phyloP scores from a whole-genome alignment of 306 rosid genomes.

The Medicago lupulina region DNA sequence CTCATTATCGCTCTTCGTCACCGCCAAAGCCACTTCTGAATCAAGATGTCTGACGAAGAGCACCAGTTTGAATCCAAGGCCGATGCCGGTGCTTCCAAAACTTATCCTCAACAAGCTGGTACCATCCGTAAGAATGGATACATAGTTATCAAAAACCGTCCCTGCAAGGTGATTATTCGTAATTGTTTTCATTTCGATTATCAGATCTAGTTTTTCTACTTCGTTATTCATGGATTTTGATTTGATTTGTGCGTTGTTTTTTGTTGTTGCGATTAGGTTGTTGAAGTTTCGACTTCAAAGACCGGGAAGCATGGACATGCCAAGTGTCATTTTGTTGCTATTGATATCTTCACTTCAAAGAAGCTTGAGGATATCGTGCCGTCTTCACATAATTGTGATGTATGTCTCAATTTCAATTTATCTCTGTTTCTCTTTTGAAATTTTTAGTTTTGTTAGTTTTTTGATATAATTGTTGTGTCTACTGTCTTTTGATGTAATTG shows the following conservation, averaged over 20 bases:
- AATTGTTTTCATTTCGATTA: not conserved
- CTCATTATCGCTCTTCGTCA: not conserved
- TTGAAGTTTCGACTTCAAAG: conserved; percentile 53
- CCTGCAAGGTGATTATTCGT: conserved; percentile 62
- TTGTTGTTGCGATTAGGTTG: conserved; percentile 36
- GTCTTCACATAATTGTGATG: conserved; percentile 83
- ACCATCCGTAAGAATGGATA: conserved; percentile 81
- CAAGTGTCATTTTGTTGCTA: conserved; percentile 76
- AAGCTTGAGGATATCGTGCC: conserved; percentile 81
- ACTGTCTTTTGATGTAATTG: no score
- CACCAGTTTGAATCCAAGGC: conserved; percentile 83
- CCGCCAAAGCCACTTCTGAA: not conserved
- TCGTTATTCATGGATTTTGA: not conserved
- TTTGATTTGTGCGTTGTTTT: not conserved
- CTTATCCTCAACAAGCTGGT: conserved; percentile 83
- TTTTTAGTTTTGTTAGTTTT: not conserved
- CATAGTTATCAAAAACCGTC: conserved; percentile 71
- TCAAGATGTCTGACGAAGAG: conserved; percentile 74
- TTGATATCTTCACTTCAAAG: conserved; percentile 72
- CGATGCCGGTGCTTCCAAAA: conserved; percentile 82
- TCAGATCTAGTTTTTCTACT: conserved; percentile 15
- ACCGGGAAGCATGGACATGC: conserved; percentile 58
- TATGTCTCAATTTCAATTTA: conserved; percentile 24
- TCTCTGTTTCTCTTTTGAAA: conserved; percentile 19
- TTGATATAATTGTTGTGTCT: no score